Percentiles rank a stretch among this genome's conserved stretches.
phyloP scores from a whole-genome alignment of 1,284 basidiomycete genomes.

The Volvariella volvacea region DNA sequence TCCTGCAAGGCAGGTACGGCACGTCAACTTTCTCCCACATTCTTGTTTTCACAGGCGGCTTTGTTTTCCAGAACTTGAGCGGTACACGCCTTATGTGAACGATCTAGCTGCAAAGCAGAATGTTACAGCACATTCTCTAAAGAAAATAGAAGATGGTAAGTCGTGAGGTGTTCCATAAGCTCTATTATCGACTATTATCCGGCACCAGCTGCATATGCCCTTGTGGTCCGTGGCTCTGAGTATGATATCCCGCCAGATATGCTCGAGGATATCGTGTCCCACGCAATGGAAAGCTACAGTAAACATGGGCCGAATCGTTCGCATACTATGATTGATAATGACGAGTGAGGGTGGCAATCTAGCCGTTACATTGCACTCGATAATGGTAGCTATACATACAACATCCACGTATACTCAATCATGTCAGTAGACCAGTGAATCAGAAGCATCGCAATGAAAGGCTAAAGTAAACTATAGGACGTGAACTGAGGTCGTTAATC shows the following conservation, averaged over 20 bases:
- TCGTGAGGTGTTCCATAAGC: constrained; percentile 1
- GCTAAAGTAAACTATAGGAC: too few relatives aligned
- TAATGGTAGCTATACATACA: too few relatives aligned
- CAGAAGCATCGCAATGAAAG: too few relatives aligned
- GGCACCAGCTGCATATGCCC: constrained; percentile 57
- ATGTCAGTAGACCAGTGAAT: too few relatives aligned
- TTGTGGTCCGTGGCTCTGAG: constrained; percentile 63
- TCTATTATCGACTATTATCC: background rate
- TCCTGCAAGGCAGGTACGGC: constrained; percentile 69
- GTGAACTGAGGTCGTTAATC: too few relatives aligned
- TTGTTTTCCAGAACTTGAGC: constrained; percentile 60
- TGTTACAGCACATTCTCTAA: constrained; percentile 79
- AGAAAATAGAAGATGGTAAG: constrained; percentile 93
- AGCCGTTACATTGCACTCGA: too few relatives aligned
- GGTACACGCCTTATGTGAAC: constrained; percentile 57
- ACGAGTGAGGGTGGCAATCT: background rate
- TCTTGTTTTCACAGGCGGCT: background rate
- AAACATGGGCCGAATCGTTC: background rate
- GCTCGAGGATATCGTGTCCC: constrained; percentile 58
- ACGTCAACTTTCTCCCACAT: background rate
- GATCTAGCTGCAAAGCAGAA: constrained; percentile 85
- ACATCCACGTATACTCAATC: too few relatives aligned
- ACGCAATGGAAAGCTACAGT: constrained; percentile 30
- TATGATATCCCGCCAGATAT: constrained; percentile 61
- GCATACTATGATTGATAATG: constrained; percentile 10